Conservation (phyloP, 2,329 filamentous ascomycete species). For the Hypoxylon sp. region DNA sequence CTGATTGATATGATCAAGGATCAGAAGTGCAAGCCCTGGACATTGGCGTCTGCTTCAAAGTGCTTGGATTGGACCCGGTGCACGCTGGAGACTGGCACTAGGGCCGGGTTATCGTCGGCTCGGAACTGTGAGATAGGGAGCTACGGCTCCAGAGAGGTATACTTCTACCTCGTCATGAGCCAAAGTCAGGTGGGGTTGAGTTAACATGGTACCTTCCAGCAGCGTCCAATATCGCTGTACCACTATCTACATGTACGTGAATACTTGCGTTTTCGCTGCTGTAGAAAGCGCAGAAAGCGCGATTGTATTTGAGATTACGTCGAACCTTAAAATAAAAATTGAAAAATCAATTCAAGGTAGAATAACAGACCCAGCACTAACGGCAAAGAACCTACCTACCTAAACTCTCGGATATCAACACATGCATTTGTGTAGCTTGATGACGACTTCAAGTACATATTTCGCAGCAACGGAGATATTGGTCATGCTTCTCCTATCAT, state of each 20-base stretch:
- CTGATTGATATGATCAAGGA: constrained; percentile 44
- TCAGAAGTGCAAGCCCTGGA: constrained; percentile 24
- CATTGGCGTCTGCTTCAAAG: constrained; percentile 27
- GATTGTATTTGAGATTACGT: constrained; percentile 17
- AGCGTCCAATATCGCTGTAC: neutral
- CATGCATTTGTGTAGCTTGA: constrained; percentile 22
- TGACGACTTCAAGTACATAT: constrained; percentile 30
- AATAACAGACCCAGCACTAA: constrained; percentile 15
- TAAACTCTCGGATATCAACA: constrained; percentile 23
- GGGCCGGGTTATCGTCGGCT: constrained; percentile 42
- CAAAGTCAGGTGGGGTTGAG: constrained; percentile 11
- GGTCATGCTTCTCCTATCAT: constrained; percentile 17
- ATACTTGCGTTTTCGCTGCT: constrained; percentile 16
- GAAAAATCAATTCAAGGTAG: constrained; percentile 14
- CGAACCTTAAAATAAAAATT: constrained; percentile 7
- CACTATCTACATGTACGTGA: neutral
- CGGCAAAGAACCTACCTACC: constrained; percentile 28
- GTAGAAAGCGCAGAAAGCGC: constrained; percentile 14
- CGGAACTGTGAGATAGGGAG: constrained; percentile 23
- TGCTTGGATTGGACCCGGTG: constrained; percentile 24
- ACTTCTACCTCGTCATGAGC: constrained; percentile 12
- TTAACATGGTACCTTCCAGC: constrained; percentile 20
- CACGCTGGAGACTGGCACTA: constrained; percentile 3
- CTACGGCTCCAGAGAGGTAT: constrained; percentile 4
- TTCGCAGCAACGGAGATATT: constrained; percentile 14